A percentile compares a stretch with the other conserved stretches of the same genome.
phyloP scores from a whole-genome alignment of 2,329 filamentous ascomycete species.

The Pseudogymnoascus verrucosus region DNA sequence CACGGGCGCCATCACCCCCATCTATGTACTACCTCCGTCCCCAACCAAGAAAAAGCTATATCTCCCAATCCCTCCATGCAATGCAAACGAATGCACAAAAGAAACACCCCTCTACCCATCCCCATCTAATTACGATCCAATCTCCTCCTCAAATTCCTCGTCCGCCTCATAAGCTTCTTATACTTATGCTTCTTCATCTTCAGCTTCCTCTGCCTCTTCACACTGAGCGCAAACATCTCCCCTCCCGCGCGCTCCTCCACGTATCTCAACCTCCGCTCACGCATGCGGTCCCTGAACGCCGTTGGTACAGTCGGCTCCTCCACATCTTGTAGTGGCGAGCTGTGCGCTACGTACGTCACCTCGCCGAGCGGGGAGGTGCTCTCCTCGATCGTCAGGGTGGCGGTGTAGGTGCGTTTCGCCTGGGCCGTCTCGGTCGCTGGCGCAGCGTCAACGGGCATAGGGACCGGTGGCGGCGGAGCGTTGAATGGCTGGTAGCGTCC shows the following conservation, averaged over 20 bases:
- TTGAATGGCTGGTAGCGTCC: conserved; percentile 72
- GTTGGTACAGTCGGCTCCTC: conserved; percentile 29
- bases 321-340: conserved; percentile 48
- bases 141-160: conserved; percentile 78
- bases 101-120: neutral
- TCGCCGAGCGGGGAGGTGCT: conserved; percentile 52
- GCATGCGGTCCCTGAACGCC: conserved; percentile 64
- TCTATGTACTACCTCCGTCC: neutral
- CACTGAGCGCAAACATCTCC: conserved; percentile 76
- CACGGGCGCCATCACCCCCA: neutral
- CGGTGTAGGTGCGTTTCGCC: conserved; percentile 50
- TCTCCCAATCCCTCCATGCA: neutral
- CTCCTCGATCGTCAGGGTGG: conserved; percentile 60
- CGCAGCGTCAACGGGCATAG: conserved; percentile 39
- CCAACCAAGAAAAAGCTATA: neutral
- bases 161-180: conserved; percentile 96
- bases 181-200: conserved; percentile 99
- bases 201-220: conserved; percentile 83
- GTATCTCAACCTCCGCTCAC: conserved; percentile 52
- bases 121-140: conserved; percentile 28
- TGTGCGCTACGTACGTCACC: conserved; percentile 53
- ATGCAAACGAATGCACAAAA: neutral
- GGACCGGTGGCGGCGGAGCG: conserved; percentile 71
- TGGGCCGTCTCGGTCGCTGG: conserved; percentile 27
- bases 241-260: conserved; percentile 45